Percentiles rank a stretch among this genome's conserved stretches.
Conservation (phyloP, 805 yeast species). For the Hanseniaspora osmophila region DNA sequence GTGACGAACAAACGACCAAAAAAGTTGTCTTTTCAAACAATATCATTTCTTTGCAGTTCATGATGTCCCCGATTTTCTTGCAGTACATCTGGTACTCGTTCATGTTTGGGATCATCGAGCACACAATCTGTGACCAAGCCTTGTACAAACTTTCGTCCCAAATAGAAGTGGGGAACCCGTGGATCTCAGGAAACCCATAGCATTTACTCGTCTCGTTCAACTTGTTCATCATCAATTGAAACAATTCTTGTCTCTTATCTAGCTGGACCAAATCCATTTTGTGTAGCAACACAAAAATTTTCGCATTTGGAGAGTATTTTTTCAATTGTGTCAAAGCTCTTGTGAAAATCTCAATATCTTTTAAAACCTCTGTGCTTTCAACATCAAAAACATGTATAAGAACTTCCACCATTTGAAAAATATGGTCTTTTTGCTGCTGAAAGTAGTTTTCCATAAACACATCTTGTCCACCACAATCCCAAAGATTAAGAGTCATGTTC, state of each 20-base stretch:
- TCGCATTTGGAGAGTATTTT: conserved; percentile 79
- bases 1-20: conserved; percentile 36
- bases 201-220: conserved; percentile 63
- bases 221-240: conserved; percentile 70
- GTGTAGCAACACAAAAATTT: conserved; percentile 80
- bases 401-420: conserved; percentile 90
- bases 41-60: conserved; percentile 81
- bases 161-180: conserved; percentile 87
- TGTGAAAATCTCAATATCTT: conserved; percentile 84
- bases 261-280: conserved; percentile 91
- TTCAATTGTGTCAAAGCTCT: conserved; percentile 69
- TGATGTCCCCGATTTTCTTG: conserved; percentile 51
- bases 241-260: conserved; percentile 73
- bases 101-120: conserved; percentile 89
- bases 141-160: conserved; percentile 94
- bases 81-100: conserved; percentile 62
- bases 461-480: conserved; percentile 99
- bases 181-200: conserved; percentile 44
- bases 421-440: conserved; percentile 77
- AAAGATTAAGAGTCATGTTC: conserved; percentile 83
- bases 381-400: conserved; percentile 93
- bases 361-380: conserved; percentile 78
- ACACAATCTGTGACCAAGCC: conserved; percentile 95
- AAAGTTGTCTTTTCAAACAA: conserved; percentile 89
- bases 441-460: conserved; percentile 90